These are phyloP conservation scores for Globisporangium camurandrum DNA, from an alignment of 352 stramenopile genomes.

Conservation along the genomic window DNA sequence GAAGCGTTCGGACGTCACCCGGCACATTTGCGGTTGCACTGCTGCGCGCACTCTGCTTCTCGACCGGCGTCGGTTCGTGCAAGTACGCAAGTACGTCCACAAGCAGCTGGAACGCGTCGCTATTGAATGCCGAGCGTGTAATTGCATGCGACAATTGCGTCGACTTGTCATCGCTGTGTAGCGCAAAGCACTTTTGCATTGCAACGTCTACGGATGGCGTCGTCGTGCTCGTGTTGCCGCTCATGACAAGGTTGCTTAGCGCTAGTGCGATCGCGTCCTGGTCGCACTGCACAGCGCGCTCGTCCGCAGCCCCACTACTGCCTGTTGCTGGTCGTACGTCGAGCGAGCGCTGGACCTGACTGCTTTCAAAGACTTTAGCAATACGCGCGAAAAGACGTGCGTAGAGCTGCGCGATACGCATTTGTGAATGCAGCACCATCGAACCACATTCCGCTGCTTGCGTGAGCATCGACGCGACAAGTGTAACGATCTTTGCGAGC, in stretches of 20 bases:
- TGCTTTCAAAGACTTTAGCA: constrained; percentile 4
- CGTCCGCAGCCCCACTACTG: no score
- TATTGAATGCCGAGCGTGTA: constrained; percentile 31
- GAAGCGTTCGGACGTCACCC: neutral
- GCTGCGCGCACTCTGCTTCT: neutral
- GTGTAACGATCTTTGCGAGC: constrained; percentile 15
- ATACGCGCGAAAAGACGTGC: constrained; percentile 10
- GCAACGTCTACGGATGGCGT: constrained; percentile 14
- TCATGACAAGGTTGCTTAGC: constrained; percentile 31
- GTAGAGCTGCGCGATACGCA: constrained; percentile 16
- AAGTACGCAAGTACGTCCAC: constrained; percentile 35
- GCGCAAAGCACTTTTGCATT: constrained; percentile 32
- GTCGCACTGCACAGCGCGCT: neutral
- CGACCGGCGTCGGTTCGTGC: constrained; percentile 10
- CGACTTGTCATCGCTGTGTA: constrained; percentile 1
- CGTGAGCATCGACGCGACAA: constrained; percentile 15
- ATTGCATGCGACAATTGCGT: constrained; percentile 1
- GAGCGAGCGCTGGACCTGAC: constrained; percentile 4
- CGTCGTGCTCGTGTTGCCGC: constrained; percentile 24
- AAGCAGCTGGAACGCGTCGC: constrained; percentile 42
- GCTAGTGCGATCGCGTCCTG: constrained; percentile 25
- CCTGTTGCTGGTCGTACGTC: neutral
- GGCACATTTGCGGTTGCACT: neutral
- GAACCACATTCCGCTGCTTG: constrained; percentile 9
- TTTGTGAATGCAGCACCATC: constrained; percentile 19